Percentiles rank a stretch among this genome's conserved stretches.
These are phyloP conservation scores for Sporothrix variecibatus DNA, from an alignment of 2,329 filamentous ascomycete genomes.

Conservation along the genomic window DNA sequence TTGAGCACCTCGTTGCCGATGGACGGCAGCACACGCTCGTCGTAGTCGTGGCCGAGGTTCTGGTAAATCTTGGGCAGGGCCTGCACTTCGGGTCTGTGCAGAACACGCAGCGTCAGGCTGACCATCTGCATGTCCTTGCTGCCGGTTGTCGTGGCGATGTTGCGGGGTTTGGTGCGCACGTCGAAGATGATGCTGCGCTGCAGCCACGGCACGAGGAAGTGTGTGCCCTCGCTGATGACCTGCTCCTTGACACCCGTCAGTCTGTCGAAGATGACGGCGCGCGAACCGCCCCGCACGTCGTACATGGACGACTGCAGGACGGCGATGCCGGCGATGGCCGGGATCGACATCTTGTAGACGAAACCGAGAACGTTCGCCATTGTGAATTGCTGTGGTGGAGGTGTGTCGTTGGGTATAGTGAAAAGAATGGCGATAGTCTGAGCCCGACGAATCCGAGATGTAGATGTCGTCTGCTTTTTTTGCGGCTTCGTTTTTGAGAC, in stretches of 20 bases:
- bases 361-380: slow-evolving; percentile 62
- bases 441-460: slow-evolving; percentile 1
- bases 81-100: slow-evolving; percentile 83
- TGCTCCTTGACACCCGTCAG: slow-evolving; percentile 87
- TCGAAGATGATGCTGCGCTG: slow-evolving; percentile 95
- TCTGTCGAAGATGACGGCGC: slow-evolving; percentile 97
- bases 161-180: slow-evolving; percentile 94
- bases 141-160: slow-evolving; percentile 95
- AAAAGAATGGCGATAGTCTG: not conserved
- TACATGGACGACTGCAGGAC: slow-evolving; percentile 81
- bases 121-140: slow-evolving; percentile 99
- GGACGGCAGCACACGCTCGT: slow-evolving; percentile 92
- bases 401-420: not conserved
- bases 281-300: slow-evolving; percentile 92
- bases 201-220: slow-evolving; percentile 94
- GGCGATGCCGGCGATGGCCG: slow-evolving; percentile 67
- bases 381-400: slow-evolving; percentile 10
- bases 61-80: slow-evolving; percentile 91
- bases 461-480: slow-evolving; percentile 12
- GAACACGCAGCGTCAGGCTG: slow-evolving; percentile 99
- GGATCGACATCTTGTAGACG: slow-evolving; percentile 71
- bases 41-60: slow-evolving; percentile 83
- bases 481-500: slow-evolving; percentile 8
- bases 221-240: slow-evolving; percentile 93
- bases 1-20: slow-evolving; percentile 99